Conservation (phyloP, 2,329 filamentous ascomycete genomes). For the Ceratocystis papillata region DNA sequence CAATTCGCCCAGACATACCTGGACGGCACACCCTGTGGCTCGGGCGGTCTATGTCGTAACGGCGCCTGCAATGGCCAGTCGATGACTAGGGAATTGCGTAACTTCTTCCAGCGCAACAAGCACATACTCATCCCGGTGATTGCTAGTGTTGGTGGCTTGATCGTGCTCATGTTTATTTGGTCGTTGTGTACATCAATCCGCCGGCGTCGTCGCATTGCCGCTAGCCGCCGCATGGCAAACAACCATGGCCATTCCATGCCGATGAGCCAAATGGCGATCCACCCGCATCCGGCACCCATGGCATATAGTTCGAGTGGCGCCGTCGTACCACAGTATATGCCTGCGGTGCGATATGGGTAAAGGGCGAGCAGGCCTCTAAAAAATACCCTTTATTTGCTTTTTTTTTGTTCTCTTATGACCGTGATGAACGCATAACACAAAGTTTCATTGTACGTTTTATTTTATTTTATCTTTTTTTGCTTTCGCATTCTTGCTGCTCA, state of each 20-base stretch:
- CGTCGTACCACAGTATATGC: slow-evolving; percentile 13
- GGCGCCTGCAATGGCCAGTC: slow-evolving; percentile 65
- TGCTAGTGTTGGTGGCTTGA: slow-evolving; percentile 57
- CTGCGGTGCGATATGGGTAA: slow-evolving; percentile 17
- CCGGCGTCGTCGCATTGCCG: slow-evolving; percentile 9
- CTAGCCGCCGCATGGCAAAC: slow-evolving; percentile 1
- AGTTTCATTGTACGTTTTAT: slow-evolving; percentile 2
- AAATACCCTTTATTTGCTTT: neutral
- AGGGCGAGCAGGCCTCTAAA: neutral
- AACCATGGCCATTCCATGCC: slow-evolving; percentile 1
- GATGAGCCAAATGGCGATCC: neutral
- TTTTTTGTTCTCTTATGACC: neutral
- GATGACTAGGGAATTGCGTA: slow-evolving; percentile 56
- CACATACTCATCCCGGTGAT: slow-evolving; percentile 72
- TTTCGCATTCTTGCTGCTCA: neutral
- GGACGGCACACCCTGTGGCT: slow-evolving; percentile 76
- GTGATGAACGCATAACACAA: neutral
- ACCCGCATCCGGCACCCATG: neutral
- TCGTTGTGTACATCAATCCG: slow-evolving; percentile 40
- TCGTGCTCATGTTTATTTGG: slow-evolving; percentile 62
- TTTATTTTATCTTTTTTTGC: neutral
- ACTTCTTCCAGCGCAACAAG: slow-evolving; percentile 69
- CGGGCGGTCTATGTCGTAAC: slow-evolving; percentile 67
- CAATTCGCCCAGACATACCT: slow-evolving; percentile 82
- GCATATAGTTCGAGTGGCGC: neutral